phyloP scores from a whole-genome alignment of 2,329 filamentous ascomycete species.

The Aspergillus clavatus region DNA sequence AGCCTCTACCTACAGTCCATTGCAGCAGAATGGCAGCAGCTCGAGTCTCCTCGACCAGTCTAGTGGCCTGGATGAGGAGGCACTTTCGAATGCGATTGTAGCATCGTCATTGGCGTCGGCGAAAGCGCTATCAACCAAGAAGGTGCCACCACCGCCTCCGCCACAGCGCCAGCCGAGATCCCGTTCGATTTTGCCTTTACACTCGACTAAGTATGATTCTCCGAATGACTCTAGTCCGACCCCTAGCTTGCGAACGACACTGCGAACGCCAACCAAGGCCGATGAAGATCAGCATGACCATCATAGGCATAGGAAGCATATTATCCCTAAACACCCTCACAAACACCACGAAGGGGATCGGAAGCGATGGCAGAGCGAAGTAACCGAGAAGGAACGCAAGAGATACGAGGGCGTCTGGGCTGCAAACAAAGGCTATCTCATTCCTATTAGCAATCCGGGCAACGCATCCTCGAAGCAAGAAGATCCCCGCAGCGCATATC shows the following conservation, averaged over 20 bases:
- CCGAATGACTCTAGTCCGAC: conserved; percentile 33
- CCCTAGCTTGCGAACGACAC: conserved; percentile 39
- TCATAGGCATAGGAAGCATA: conserved; percentile 30
- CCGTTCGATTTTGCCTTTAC: conserved; percentile 33
- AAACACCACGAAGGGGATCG: conserved; percentile 47
- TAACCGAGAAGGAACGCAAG: conserved; percentile 44
- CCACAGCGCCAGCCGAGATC: conserved; percentile 37
- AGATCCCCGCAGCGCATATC: conserved; percentile 14
- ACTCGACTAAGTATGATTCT: conserved; percentile 25
- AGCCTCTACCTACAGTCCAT: conserved; percentile 23
- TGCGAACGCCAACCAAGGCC: conserved; percentile 36
- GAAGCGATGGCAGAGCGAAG: conserved; percentile 41
- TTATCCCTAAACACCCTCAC: conserved; percentile 43
- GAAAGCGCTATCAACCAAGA: conserved; percentile 37
- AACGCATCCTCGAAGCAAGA: conserved; percentile 8
- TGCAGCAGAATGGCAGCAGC: conserved; percentile 22
- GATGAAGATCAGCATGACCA: conserved; percentile 30
- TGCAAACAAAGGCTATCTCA: conserved; percentile 43
- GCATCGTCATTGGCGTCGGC: conserved; percentile 45
- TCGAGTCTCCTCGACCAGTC: conserved; percentile 20
- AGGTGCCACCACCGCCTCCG: conserved; percentile 34
- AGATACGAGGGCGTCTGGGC: conserved; percentile 50
- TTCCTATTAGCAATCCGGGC: conserved; percentile 18
- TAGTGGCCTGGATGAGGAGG: conserved; percentile 30
- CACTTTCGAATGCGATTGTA: conserved; percentile 44